A percentile compares a stretch with the other conserved stretches of the same genome.
Evolutionary conservation across 192 early-diverging fungal species (phyloP).

Genomic region (Rhizophagus prolifer): DNA sequence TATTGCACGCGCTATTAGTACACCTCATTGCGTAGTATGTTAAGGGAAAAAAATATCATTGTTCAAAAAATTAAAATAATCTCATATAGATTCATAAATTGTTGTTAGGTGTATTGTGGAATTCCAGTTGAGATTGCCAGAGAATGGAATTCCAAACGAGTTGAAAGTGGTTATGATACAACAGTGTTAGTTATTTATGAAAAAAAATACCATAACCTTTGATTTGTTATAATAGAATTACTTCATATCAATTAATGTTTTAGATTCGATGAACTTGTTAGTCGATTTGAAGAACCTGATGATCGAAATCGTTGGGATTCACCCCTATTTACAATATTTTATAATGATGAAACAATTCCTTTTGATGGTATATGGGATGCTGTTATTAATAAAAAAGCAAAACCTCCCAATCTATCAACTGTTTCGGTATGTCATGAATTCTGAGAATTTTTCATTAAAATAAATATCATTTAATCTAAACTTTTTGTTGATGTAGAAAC

Average conservation of each 20-base stretch:
- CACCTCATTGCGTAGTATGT: conserved; percentile 80
- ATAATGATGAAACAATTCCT: conserved; percentile 64
- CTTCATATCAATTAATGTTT: conserved; percentile 2
- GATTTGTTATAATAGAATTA: neutral
- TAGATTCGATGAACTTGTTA: conserved; percentile 76
- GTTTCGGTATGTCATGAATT: conserved; percentile 52
- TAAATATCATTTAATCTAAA: neutral
- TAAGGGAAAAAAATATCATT: neutral
- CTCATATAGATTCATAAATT: neutral
- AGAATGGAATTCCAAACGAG: conserved; percentile 51
- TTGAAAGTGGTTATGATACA: conserved; percentile 44
- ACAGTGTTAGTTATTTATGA: conserved; percentile 35
- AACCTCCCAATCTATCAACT: conserved; percentile 84
- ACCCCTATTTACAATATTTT: conserved; percentile 88
- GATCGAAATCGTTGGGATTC: conserved; percentile 90
- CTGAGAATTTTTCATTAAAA: neutral
- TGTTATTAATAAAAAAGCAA: conserved; percentile 68
- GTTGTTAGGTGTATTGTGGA: conserved; percentile 59
- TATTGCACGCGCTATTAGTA: conserved; percentile 78
- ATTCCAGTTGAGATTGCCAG: conserved; percentile 54
- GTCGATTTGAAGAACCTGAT: conserved; percentile 95
- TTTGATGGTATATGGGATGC: conserved; percentile 75
- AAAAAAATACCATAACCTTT: neutral
- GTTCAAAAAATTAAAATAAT: neutral
- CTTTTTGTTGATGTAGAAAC: conserved; percentile 55